A percentile compares a stretch with the other conserved stretches of the same genome.
These are phyloP conservation scores for Lentinula boryana DNA, from an alignment of 768 basidiomycete genomes.

Conservation along the genomic window DNA sequence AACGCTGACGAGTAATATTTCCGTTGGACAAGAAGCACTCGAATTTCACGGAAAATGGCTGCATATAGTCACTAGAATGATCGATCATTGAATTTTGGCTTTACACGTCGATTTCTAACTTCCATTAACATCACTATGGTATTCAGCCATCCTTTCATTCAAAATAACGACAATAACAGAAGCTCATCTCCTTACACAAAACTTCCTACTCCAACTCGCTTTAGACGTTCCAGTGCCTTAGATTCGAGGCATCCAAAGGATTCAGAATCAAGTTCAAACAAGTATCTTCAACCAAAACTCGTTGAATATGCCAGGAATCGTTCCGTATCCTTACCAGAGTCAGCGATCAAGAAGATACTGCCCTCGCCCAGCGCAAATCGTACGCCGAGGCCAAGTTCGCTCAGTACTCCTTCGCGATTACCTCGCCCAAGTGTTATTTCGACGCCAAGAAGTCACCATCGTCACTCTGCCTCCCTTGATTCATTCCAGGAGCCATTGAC, in stretches of 20 bases:
- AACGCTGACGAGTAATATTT: background rate
- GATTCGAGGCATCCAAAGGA: background rate
- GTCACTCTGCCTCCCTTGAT: background rate
- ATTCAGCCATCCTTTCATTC: background rate
- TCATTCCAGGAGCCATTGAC: background rate
- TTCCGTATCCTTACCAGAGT: background rate
- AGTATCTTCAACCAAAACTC: background rate
- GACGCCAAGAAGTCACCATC: background rate
- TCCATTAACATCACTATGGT: background rate
- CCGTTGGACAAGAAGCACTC: background rate
- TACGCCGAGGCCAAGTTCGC: background rate
- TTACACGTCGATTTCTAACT: no score
- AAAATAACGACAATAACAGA: background rate
- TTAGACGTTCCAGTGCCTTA: background rate
- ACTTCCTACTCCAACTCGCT: background rate
- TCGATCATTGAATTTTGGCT: no score
- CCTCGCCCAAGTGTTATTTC: background rate
- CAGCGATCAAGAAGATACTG: background rate
- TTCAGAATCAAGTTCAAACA: background rate
- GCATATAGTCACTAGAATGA: no score
- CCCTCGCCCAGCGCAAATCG: background rate
- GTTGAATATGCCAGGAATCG: background rate
- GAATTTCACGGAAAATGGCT: no score
- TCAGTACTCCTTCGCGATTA: background rate
- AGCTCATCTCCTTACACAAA: background rate